Conservation (phyloP, 345 rosid genomes). For the Rhizophora apiculata region DNA sequence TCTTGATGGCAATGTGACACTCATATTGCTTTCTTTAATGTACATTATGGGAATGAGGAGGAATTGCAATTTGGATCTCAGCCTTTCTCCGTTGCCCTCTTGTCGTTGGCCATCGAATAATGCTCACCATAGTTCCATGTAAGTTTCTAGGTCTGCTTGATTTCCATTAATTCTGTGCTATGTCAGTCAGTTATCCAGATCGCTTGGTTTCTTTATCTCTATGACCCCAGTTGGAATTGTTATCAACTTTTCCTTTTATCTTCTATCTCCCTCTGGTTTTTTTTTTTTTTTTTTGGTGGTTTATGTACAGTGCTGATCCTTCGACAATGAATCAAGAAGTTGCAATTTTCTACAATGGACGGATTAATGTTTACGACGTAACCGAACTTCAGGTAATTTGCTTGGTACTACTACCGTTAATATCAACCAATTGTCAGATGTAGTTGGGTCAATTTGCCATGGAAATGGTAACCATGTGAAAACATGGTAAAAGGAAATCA, state of each 20-base stretch:
- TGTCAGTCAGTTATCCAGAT: too few species aligned
- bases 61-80: constrained; percentile 1
- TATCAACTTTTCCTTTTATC: background rate
- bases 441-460: too few species aligned
- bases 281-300: too few species aligned
- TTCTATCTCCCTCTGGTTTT: too few species aligned
- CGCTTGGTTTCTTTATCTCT: background rate
- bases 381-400: constrained; percentile 5
- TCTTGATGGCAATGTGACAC: too few species aligned
- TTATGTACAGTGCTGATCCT: background rate
- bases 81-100: background rate
- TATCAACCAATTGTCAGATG: too few species aligned
- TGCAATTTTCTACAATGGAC: background rate
- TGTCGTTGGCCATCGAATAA: background rate
- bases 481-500: too few species aligned
- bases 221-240: background rate
- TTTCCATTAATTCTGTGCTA: background rate
- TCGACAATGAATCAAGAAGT: background rate
- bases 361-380: background rate
- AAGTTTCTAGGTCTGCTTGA: too few species aligned
- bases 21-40: background rate
- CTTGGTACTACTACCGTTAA: too few species aligned
- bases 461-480: too few species aligned
- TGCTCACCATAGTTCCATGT: background rate
- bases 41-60: background rate